Evolutionary conservation across 192 early-diverging fungal species (phyloP), one percentile per base, ranked within the genome.

Genomic region (Pilaira anomala): DNA sequence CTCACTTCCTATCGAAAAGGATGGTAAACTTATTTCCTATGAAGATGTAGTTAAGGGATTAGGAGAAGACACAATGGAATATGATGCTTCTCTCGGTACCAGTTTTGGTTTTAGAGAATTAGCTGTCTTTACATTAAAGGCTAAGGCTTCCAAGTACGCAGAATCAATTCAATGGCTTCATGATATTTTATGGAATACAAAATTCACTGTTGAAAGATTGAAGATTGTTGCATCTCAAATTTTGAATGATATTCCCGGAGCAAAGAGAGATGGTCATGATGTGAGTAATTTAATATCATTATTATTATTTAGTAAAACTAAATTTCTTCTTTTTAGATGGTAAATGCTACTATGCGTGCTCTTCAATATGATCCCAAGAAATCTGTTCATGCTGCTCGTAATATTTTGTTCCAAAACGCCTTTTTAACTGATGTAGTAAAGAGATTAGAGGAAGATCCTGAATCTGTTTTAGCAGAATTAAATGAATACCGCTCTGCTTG

Each of bases 181-280:
- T 4, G 75, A 80, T 65, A 74, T 80, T 55, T 58, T 82, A 22
- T 85, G 78, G 80, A 51, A 82, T 60, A 80, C 83, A 5, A 68
- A 80, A 60, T 85, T 85, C 45, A 75, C 78, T 39, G 62, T 48
- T 0, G 83, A 84, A 30, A 75, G 82, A 64, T 65, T 85, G n/a
- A 83, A 83, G 46, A 79, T 80, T 28, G 73, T 78, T 40, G 73
- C 80, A 5, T 69, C 66, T 28, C 81, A 83, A 62, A 56, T 80
- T 13, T 36, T 83, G 42, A 82, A 83, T 55, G 80, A 85, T 30
- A 79, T 85, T 46, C 84, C 84, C 26, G 54, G 69, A 41, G 52
- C 76, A 18, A 85, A 85, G 49, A 72, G 84, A 21, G 82, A 85
- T 58, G 84, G 83, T 13, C 64, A 72, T n/a, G 51, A 70, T 40